phyloP scores from a whole-genome alignment of 352 stramenopile genomes.

The Globisporangium cystogenes region DNA sequence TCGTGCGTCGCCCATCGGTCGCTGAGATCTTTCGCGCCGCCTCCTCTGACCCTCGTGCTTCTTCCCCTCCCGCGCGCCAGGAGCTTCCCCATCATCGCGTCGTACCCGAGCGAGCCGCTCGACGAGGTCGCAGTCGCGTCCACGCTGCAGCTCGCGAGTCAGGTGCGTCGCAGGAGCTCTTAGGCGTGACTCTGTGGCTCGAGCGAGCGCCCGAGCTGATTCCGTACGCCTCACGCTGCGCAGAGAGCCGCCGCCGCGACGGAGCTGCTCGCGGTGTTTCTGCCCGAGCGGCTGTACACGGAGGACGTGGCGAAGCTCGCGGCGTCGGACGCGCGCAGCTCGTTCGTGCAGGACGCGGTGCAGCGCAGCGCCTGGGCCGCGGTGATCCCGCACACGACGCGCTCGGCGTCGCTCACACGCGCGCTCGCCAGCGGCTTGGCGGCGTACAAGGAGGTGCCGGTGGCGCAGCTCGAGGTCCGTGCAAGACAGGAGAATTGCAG shows the following conservation, averaged over 20 bases:
- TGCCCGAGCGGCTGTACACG: conserved; percentile 31
- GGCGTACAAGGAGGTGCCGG: conserved; percentile 10
- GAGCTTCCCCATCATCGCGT: conserved; percentile 33
- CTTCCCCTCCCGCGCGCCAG: conserved; percentile 15
- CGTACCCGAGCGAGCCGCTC: conserved; percentile 42
- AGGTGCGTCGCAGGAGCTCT: not conserved
- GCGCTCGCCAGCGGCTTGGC: conserved; percentile 8
- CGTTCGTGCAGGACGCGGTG: conserved; percentile 47
- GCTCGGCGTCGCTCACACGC: conserved; percentile 26
- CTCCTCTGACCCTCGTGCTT: not conserved
- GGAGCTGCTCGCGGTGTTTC: conserved; percentile 59
- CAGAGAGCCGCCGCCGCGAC: conserved; percentile 4
- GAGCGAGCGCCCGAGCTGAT: too few species aligned
- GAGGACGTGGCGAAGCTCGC: conserved; percentile 42
- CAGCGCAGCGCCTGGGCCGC: conserved; percentile 46
- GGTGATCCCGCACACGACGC: conserved; percentile 70
- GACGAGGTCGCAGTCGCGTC: conserved; percentile 31
- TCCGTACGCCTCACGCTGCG: too few species aligned
- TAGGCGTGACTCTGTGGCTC: too few species aligned
- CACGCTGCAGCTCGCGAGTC: conserved; percentile 15
- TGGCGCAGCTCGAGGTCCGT: conserved; percentile 19
- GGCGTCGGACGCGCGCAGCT: conserved; percentile 8
- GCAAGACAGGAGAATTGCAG: too few species aligned
- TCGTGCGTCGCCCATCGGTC: conserved; percentile 30
- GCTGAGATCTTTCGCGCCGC: conserved; percentile 1